These are phyloP conservation scores for Strobilomyces confusus DNA, from an alignment of 768 basidiomycete species.

Conservation along the genomic window DNA sequence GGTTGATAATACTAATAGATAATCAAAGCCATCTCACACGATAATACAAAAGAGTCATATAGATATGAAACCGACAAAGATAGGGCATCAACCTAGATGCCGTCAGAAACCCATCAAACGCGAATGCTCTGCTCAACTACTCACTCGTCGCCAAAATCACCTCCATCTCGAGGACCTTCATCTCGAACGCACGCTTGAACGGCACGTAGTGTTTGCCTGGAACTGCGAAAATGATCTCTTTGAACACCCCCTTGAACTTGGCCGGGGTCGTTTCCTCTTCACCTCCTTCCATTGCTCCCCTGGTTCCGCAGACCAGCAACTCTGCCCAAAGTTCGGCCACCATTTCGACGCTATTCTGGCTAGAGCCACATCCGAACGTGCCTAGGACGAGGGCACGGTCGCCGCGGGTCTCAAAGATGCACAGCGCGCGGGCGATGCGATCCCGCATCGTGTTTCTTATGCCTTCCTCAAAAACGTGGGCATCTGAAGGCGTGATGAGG, in stretches of 20 bases:
- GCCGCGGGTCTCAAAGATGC: constrained; percentile 41
- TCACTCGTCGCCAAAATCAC: constrained; percentile 29
- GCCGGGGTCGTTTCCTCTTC: constrained; percentile 17
- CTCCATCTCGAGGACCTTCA: constrained; percentile 29
- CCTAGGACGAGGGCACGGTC: constrained; percentile 40
- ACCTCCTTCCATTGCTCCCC: constrained; percentile 18
- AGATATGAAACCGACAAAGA: no score
- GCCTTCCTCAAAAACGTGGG: no score
- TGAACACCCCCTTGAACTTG: constrained; percentile 39
- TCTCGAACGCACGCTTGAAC: no score
- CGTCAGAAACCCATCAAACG: neutral
- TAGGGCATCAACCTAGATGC: neutral
- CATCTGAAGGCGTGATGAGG: no score
- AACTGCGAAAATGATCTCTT: constrained; percentile 42
- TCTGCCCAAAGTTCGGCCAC: constrained; percentile 46
- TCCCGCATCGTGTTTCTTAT: no score
- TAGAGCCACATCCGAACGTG: constrained; percentile 43
- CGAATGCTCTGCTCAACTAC: constrained; percentile 5
- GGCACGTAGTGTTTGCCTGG: constrained; percentile 31
- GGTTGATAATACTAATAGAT: no score
- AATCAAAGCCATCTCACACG: no score
- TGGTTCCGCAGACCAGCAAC: constrained; percentile 35
- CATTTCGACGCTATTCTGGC: constrained; percentile 38
- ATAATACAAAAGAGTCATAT: no score
- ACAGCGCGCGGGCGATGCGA: constrained; percentile 33